Evolutionary conservation across 768 basidiomycete genomes (phyloP), one percentile per base, ranked within the genome.

Genomic region (Russula sp.): DNA sequence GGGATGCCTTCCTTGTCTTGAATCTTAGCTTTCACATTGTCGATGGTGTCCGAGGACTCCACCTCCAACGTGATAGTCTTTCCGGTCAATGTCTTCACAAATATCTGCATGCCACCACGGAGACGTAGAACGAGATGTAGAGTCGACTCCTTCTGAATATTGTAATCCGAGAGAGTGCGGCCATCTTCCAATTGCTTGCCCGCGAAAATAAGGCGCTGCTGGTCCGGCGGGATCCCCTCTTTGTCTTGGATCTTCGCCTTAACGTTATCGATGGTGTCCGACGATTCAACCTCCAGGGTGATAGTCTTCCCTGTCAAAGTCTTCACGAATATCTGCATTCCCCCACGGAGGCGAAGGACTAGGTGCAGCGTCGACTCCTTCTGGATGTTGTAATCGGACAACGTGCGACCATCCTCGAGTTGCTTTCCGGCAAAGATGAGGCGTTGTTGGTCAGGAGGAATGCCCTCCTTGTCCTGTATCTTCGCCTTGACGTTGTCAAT

Each of bases 391-490:
- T 93, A 92, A 68, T 91, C 90, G 8, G 88, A 89, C 0, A 93
- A 80, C 4, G 90, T 96, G 54, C 94, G 87, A 4, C 94, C 94
- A 71, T 97, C 94, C 74, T 96, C 94, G 32, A 97, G 84, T 74
- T 95, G 94, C 77, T 96, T 95, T 64, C 94, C 94, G 51, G 94
- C 94, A 67, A 95, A 96, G 79, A 96, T 96, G n/a, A 96, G 77
- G 66, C 94, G 92, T 72, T 95, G 92, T 70, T 93, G 93, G 76
- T 94, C 91, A 31, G 92, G 94, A 22, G 88, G 88, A 62, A 90
- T 90, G 14, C 85, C 88, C 75, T 91, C 88, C 79, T 90, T 91
- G 72, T 91, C 88, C 73, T 90, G 88, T 69, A 91, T 89, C 80
- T 89, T 90, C 62, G 88, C 84, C 76, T 88, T 88, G 22, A 88